Evolutionary conservation across 2,329 filamentous ascomycete species (phyloP).

Genomic region (Trichoderma guizhouense): DNA sequence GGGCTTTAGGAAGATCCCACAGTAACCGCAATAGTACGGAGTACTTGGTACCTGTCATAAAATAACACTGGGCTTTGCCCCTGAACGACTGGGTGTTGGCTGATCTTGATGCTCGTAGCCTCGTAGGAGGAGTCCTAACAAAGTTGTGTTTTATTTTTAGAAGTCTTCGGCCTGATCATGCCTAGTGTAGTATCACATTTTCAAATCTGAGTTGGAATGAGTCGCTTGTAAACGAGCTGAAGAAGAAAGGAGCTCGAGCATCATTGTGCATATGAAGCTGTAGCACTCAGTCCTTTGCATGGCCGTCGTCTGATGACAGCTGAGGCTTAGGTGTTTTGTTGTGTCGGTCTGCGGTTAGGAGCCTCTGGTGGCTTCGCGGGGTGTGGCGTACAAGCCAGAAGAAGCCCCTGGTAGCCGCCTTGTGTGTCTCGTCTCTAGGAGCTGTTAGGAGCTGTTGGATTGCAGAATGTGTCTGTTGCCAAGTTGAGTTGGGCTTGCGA

Average conservation of each 20-base stretch:
- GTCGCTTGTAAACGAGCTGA: neutral
- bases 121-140: neutral
- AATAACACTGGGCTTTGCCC: neutral
- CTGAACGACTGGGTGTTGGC: neutral
- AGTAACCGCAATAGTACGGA: neutral
- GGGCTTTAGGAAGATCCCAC: neutral
- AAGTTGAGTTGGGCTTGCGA: conserved; percentile 36
- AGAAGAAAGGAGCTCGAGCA: neutral
- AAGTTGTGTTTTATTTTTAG: neutral
- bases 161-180: neutral
- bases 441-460: neutral
- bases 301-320: neutral
- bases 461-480: conserved; percentile 25
- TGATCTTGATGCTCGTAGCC: neutral
- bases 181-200: neutral
- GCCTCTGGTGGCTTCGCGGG: neutral
- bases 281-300: neutral
- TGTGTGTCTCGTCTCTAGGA: neutral
- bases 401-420: neutral
- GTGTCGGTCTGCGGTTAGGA: conserved; percentile 1
- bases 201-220: neutral
- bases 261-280: neutral
- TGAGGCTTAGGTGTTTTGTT: neutral
- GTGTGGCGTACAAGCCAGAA: conserved; percentile 3
- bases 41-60: neutral